A percentile compares a stretch with the other conserved stretches of the same genome.
Evolutionary conservation across 768 basidiomycete species (phyloP).

Genomic region (Lactifluus echinatus): DNA sequence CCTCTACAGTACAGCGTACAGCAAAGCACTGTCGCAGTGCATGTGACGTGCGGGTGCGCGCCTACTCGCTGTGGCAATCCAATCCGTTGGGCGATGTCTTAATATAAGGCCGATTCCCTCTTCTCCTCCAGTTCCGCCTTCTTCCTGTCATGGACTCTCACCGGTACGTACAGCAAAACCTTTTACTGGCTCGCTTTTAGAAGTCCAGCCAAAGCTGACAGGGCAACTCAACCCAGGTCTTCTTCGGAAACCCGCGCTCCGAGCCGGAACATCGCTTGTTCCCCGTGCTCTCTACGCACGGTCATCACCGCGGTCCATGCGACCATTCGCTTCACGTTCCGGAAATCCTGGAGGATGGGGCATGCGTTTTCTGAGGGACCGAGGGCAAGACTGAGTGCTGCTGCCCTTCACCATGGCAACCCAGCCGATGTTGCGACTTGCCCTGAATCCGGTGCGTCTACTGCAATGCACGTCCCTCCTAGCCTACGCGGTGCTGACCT

Average conservation of each 20-base stretch:
- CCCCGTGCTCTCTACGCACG: not conserved
- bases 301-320: conserved; percentile 3
- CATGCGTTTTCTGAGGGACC: not conserved
- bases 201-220: not conserved
- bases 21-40: conserved; percentile 3
- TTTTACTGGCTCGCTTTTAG: not conserved
- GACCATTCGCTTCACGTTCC: not conserved
- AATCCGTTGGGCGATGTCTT: not conserved
- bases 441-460: not conserved
- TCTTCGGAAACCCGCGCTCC: not conserved
- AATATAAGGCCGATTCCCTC: conserved; percentile 4
- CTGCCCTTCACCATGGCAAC: not conserved
- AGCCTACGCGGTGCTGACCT: not conserved
- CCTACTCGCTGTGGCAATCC: not conserved
- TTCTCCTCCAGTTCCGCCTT: not conserved
- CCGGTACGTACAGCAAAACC: not conserved
- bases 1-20: too few relatives aligned
- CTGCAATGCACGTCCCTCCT: not conserved
- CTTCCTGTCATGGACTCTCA: not conserved
- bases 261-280: not conserved
- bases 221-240: not conserved
- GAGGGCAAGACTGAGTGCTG: not conserved
- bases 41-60: conserved; percentile 13
- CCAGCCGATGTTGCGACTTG: not conserved
- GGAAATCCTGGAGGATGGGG: conserved; percentile 6